Evolutionary conservation across 1,139 yeast species (phyloP).

Genomic region (Yamadazyma dendronema): DNA sequence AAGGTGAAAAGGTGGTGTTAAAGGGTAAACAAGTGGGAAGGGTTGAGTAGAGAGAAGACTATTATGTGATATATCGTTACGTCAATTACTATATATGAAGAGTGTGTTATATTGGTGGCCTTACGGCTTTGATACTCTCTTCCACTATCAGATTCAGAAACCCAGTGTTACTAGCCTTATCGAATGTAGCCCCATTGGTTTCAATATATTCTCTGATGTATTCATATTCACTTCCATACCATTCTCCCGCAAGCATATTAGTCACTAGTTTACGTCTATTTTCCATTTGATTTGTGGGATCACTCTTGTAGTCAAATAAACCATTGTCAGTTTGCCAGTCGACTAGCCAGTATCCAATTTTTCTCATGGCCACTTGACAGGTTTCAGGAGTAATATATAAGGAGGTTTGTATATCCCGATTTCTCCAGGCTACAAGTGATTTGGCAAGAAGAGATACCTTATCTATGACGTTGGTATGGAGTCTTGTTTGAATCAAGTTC

Average conservation of each 20-base stretch:
- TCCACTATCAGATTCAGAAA: slow-evolving; percentile 37
- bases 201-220: slow-evolving; percentile 31
- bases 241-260: slow-evolving; percentile 43
- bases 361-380: slow-evolving; percentile 41
- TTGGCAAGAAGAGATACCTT: slow-evolving; percentile 26
- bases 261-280: slow-evolving; percentile 24
- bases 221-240: slow-evolving; percentile 48
- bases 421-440: slow-evolving; percentile 31
- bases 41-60: no score
- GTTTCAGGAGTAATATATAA: slow-evolving; percentile 39
- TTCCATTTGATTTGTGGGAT: slow-evolving; percentile 10
- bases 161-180: slow-evolving; percentile 31
- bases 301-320: slow-evolving; percentile 12
- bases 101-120: slow-evolving; percentile 43
- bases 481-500: slow-evolving; percentile 35
- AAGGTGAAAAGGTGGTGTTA: no score
- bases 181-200: slow-evolving; percentile 16
- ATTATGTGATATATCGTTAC: no score
- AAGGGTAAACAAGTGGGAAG: no score
- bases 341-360: slow-evolving; percentile 47
- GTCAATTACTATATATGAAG: no score
- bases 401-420: slow-evolving; percentile 3
- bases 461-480: slow-evolving; percentile 34
- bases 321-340: slow-evolving; percentile 38
- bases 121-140: slow-evolving; percentile 34